phyloP scores from a whole-genome alignment of 306 rosid species.

The Cucurbita pepo region DNA sequence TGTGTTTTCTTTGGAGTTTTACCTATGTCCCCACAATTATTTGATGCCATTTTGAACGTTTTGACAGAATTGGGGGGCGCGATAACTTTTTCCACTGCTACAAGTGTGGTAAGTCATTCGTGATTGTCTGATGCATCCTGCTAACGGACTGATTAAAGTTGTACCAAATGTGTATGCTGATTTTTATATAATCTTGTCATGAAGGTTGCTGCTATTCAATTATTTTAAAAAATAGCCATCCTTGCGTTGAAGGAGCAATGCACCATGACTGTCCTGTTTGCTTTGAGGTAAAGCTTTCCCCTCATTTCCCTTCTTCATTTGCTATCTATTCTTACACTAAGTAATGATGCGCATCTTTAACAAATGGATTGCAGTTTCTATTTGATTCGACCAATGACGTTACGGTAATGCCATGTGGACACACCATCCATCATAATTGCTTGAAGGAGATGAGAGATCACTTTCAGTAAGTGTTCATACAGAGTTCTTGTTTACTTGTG shows the following conservation, averaged over 20 bases:
- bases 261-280: slow-evolving; percentile 91
- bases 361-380: slow-evolving; percentile 43
- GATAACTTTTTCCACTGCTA: slow-evolving; percentile 75
- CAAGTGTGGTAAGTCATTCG: slow-evolving; percentile 51
- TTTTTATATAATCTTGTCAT: neutral
- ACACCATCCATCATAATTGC: slow-evolving; percentile 63
- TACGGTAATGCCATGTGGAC: slow-evolving; percentile 67
- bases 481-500: neutral
- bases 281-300: slow-evolving; percentile 47
- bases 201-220: slow-evolving; percentile 71
- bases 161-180: neutral
- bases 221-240: slow-evolving; percentile 51
- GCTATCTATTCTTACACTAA: neutral
- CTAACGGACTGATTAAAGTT: neutral
- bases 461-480: slow-evolving; percentile 39
- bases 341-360: neutral
- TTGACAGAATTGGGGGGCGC: slow-evolving; percentile 56
- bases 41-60: neutral
- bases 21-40: neutral
- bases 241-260: slow-evolving; percentile 90
- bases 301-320: neutral
- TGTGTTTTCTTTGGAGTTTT: neutral
- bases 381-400: slow-evolving; percentile 56
- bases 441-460: slow-evolving; percentile 75
- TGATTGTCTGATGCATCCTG: neutral